Evolutionary conservation across 805 yeast species (phyloP), one percentile per base, ranked within the genome.

Genomic region (Scheffersomyces ergatensis): DNA sequence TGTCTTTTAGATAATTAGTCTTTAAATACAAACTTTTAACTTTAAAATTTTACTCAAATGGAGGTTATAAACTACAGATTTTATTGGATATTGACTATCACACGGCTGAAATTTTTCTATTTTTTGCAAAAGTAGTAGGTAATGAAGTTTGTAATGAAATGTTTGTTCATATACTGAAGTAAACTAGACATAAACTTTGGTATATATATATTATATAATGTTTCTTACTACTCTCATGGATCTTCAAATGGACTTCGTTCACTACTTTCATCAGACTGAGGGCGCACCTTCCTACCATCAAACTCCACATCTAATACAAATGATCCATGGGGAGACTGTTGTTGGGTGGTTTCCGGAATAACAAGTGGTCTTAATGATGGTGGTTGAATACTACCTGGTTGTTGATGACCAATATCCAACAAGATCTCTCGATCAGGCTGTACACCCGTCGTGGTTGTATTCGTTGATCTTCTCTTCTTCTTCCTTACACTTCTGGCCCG

Each of bases 401-500:
- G 18, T 29, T 29, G 32, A 12, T 17, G 13, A 5, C 33, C 12
- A 32, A 34, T 34, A 24, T 49, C 54, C 14, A 51, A 34, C n/a
- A 51, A 27, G 18, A 50, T 38, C 38, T 50, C 53, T 18, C 50
- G 42, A 24, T 40, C 47, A n/a, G 40, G 49, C 8, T 43, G 17
- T 25, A 16, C 5, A 18, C 37, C 26, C 23, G 34, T n/a, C 15
- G 38, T 19, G 36, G 30, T 30, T 6, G 29, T 21, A 6, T 3
- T 5, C 17, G 15, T 18, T 8, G 5, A 15, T 32, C 16, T 24
- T n/a, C 37, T 36, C 16, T 40, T 36, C 20, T 45, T 50, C 25
- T 53, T 48, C 18, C 60, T 47, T 6, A 63, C 51, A 40, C 69
- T 61, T 3, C 72, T 68, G 29, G 74, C 74, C 2, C 74, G 57